Evolutionary conservation across 176 grass and related monocot genomes (phyloP), one percentile per base, ranked within the genome.

Genomic region (Elaeis guineensis): DNA sequence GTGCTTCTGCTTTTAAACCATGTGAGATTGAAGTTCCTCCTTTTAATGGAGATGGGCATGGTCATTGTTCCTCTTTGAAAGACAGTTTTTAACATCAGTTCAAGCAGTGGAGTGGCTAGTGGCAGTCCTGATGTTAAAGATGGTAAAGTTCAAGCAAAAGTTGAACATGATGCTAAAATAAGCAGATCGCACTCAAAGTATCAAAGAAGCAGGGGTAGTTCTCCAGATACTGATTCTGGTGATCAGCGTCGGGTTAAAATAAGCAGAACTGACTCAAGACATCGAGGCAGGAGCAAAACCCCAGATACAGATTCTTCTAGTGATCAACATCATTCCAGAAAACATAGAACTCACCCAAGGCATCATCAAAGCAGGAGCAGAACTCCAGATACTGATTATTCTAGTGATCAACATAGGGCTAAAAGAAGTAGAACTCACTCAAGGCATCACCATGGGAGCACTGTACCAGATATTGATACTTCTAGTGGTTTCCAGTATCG

Each of bases 241-340:
- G 87, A 82, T 70, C 67, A 74, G 11, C 52, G 44, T 26, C 62
- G 56, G 57, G 14, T 50, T 25, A 64, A 69, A 55, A 60, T 70
- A 81, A 64, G 26, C 44, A 58, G 19, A 29, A 53, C 57, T 66
- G 49, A 12, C 17, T 68, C 19, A 24, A 75, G 62, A 22, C 57
- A 61, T 63, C 25, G 50, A 52, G 44, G 21, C 55, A 55, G 62
- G 51, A 69, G 32, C 62, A 70, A 25, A 67, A 62, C 55, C 22
- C 55, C 78, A 52, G 86, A 64, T 44, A 76, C 77, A 71, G 86
- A 83, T 75, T 84, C 49, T 65, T 86, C 80, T 58, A 63, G 70
- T 72, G 84, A 80, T 70, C 67, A 8, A 6, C 50, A 61, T 48
- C 49, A 49, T 16, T 59, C 57, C 59, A 90, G 58, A 55, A 85